Conservation (phyloP, 495 filamentous ascomycete genomes). For the Hypoxylon fuscum region DNA sequence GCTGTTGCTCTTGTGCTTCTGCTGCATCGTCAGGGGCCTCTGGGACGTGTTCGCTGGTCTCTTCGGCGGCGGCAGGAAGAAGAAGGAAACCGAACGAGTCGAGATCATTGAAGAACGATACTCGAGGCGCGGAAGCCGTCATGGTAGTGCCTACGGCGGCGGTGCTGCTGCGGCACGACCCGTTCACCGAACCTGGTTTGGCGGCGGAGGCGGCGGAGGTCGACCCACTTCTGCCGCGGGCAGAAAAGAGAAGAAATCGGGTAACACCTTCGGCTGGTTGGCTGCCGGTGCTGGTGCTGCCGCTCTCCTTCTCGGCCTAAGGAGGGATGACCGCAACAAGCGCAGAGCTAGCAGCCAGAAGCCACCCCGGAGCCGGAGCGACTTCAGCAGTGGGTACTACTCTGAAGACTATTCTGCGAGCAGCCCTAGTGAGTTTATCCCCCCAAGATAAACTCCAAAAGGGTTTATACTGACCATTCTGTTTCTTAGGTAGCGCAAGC, state of each 20-base stretch:
- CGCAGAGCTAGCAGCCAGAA: conserved; percentile 52
- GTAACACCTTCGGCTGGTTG: conserved; percentile 61
- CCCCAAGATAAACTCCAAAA: conserved; percentile 38
- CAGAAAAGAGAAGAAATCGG: conserved; percentile 61
- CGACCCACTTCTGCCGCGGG: conserved; percentile 61
- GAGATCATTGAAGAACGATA: conserved; percentile 75
- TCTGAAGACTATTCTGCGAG: conserved; percentile 55
- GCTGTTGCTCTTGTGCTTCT: conserved; percentile 77
- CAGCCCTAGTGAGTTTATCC: conserved; percentile 58
- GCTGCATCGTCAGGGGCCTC: conserved; percentile 72
- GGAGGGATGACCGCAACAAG: conserved; percentile 69
- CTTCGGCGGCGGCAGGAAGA: conserved; percentile 67
- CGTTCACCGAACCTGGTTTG: conserved; percentile 73
- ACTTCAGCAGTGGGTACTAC: conserved; percentile 57
- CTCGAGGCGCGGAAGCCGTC: conserved; percentile 57
- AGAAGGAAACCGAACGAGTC: conserved; percentile 60
- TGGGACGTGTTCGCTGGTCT: conserved; percentile 71
- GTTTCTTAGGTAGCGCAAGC: conserved; percentile 56
- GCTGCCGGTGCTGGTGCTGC: conserved; percentile 65
- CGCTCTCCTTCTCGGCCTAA: conserved; percentile 78
- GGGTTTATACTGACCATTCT: conserved; percentile 43
- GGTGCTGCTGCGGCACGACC: conserved; percentile 46
- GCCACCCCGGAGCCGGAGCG: conserved; percentile 60
- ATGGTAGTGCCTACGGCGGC: conserved; percentile 34
- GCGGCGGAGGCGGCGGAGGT: conserved; percentile 51